Percentiles rank a stretch among this genome's conserved stretches.
These are phyloP conservation scores for Singerocomus rubriflavus DNA, from an alignment of 1,284 basidiomycete species.

Conservation along the genomic window DNA sequence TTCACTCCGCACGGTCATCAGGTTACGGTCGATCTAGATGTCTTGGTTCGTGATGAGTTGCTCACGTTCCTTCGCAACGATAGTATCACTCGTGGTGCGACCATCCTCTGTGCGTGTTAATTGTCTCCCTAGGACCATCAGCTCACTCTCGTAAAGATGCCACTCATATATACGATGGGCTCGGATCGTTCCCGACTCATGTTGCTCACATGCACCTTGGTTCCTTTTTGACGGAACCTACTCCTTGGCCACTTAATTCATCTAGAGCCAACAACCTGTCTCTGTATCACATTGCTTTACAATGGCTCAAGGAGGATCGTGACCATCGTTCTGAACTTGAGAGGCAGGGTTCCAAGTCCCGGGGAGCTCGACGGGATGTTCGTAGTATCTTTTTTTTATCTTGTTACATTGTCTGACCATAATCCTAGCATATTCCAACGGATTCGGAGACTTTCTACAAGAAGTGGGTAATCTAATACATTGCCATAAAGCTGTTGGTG, in stretches of 20 bases:
- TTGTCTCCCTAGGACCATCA: background rate
- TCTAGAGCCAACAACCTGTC: conserved; percentile 27
- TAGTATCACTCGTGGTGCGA: conserved; percentile 78
- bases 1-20: conserved; percentile 27
- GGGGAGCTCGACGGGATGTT: conserved; percentile 71
- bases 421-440: conserved; percentile 49
- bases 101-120: conserved; percentile 78
- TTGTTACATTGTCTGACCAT: conserved; percentile 2
- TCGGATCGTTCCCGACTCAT: conserved; percentile 85
- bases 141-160: conserved; percentile 57
- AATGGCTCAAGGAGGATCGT: conserved; percentile 85
- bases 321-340: conserved; percentile 59
- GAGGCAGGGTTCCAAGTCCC: conserved; percentile 55
- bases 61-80: conserved; percentile 87
- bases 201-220: conserved; percentile 88
- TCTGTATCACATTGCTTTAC: conserved; percentile 73
- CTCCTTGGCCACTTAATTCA: conserved; percentile 55
- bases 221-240: conserved; percentile 61
- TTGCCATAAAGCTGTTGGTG: background rate
- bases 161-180: conserved; percentile 94
- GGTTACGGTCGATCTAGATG: conserved; percentile 99
- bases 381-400: conserved; percentile 20
- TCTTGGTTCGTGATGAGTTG: conserved; percentile 90
- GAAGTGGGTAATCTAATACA: conserved; percentile 53
- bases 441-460: conserved; percentile 89